A percentile compares a stretch with the other conserved stretches of the same genome.
Evolutionary conservation across 257 asterid species (phyloP).

Genomic region (Verbena officinalis): DNA sequence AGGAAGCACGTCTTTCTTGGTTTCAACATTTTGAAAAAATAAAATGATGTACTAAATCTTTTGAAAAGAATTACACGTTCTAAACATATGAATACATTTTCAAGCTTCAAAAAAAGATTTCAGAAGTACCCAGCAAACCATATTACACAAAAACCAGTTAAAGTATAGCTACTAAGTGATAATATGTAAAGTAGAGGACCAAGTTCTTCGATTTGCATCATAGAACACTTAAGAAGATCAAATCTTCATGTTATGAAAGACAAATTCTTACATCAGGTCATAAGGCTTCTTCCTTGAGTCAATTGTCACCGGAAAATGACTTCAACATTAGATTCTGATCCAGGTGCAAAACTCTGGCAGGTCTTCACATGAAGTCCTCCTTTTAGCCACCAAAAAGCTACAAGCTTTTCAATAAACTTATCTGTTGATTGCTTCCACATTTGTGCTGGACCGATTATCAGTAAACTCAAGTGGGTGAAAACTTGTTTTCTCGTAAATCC

Average conservation of each 20-base stretch:
- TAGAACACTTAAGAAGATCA: background rate
- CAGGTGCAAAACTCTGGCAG: slow-evolving; percentile 7
- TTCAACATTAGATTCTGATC: too few relatives aligned
- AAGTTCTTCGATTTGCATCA: background rate
- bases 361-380: slow-evolving; percentile 20
- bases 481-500: slow-evolving; percentile 31
- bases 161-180: background rate
- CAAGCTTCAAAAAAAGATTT: background rate
- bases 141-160: background rate
- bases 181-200: background rate
- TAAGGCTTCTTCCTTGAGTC: slow-evolving; percentile 12
- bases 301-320: too few relatives aligned
- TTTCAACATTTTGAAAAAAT: too few relatives aligned
- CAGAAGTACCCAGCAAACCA: background rate
- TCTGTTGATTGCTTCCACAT: slow-evolving; percentile 39
- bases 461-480: slow-evolving; percentile 35
- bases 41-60: too few relatives aligned
- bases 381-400: slow-evolving; percentile 19
- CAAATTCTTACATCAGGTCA: slow-evolving; percentile 27
- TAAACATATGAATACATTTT: background rate
- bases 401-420: slow-evolving; percentile 32
- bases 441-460: slow-evolving; percentile 36
- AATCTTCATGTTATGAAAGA: slow-evolving; percentile 8
- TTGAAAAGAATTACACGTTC: background rate
- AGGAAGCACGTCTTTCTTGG: background rate